Conservation (phyloP, 192 early-diverging fungal species). For the Backusella tarrabulga region DNA sequence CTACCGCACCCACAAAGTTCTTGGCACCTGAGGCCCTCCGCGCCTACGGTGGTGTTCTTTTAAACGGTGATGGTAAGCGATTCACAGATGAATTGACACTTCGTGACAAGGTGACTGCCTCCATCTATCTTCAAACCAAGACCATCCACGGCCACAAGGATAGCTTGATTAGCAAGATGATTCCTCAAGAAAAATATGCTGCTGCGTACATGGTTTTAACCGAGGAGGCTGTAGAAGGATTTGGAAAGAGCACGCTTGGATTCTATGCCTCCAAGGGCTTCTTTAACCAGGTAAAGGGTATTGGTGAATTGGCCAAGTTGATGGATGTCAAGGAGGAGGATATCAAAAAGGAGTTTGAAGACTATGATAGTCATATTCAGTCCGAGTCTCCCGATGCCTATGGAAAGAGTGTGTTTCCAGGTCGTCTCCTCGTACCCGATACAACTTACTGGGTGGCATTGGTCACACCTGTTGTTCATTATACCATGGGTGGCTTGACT, state of each 20-base stretch:
- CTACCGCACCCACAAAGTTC: constrained; percentile 71
- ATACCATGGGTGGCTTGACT: constrained; percentile 28
- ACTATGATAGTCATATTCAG: constrained; percentile 14
- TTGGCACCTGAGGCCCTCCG: constrained; percentile 82
- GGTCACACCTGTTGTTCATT: constrained; percentile 34
- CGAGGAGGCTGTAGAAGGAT: constrained; percentile 23
- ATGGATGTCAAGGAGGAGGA: neutral
- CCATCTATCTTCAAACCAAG: constrained; percentile 42
- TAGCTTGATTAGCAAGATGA: neutral
- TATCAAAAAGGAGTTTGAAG: constrained; percentile 15
- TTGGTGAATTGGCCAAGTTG: constrained; percentile 4
- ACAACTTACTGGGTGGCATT: constrained; percentile 23
- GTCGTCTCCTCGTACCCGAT: neutral
- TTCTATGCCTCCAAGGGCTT: constrained; percentile 29
- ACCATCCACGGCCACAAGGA: neutral
- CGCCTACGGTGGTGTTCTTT: constrained; percentile 71
- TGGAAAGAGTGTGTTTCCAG: constrained; percentile 27
- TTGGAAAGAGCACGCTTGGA: constrained; percentile 13
- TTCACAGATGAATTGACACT: constrained; percentile 76
- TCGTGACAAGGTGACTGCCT: constrained; percentile 57
- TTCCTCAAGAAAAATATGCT: constrained; percentile 3
- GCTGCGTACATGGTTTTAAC: constrained; percentile 17
- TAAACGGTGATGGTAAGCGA: constrained; percentile 65
- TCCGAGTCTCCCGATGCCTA: constrained; percentile 15
- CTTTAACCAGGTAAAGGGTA: neutral